Evolutionary conservation across 1,284 basidiomycete species (phyloP).

Genomic region (Fistulinella staudtii): DNA sequence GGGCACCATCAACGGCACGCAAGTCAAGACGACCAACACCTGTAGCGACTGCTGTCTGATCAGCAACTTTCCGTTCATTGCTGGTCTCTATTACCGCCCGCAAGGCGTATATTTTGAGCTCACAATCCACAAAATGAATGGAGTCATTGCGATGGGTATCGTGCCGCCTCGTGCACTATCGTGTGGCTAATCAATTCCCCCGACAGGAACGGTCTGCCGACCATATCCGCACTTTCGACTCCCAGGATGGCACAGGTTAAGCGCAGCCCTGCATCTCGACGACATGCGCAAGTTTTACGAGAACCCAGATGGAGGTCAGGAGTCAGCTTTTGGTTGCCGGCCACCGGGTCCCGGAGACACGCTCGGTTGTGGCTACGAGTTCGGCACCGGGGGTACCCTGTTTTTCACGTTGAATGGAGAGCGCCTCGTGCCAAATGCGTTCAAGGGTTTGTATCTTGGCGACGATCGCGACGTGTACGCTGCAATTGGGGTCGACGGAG

Average conservation of each 20-base stretch:
- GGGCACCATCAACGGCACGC: constrained; percentile 32
- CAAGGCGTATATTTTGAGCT: constrained; percentile 66
- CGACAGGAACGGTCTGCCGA: constrained; percentile 55
- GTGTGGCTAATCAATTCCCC: neutral
- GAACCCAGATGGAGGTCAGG: constrained; percentile 58
- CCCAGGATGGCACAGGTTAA: constrained; percentile 70
- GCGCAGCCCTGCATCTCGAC: constrained; percentile 63
- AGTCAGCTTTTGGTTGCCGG: constrained; percentile 38
- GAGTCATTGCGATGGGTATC: constrained; percentile 57
- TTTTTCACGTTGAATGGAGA: constrained; percentile 68
- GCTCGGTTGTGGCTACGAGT: constrained; percentile 63
- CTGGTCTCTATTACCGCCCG: constrained; percentile 54
- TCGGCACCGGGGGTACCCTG: constrained; percentile 40
- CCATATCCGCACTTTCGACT: constrained; percentile 63
- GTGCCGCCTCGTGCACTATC: neutral
- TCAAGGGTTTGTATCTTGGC: constrained; percentile 53
- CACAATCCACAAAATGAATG: constrained; percentile 49
- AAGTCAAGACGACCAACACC: constrained; percentile 36
- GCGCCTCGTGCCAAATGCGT: constrained; percentile 51
- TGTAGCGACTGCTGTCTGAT: constrained; percentile 54
- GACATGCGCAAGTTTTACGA: constrained; percentile 72
- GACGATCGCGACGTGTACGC: constrained; percentile 55
- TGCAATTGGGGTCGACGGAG: constrained; percentile 57
- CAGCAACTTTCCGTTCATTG: constrained; percentile 59
- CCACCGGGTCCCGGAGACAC: constrained; percentile 41